Base-by-base conservation (phyloP, 768 basidiomycete genomes). In the Pisolithus marmoratus region DNA sequence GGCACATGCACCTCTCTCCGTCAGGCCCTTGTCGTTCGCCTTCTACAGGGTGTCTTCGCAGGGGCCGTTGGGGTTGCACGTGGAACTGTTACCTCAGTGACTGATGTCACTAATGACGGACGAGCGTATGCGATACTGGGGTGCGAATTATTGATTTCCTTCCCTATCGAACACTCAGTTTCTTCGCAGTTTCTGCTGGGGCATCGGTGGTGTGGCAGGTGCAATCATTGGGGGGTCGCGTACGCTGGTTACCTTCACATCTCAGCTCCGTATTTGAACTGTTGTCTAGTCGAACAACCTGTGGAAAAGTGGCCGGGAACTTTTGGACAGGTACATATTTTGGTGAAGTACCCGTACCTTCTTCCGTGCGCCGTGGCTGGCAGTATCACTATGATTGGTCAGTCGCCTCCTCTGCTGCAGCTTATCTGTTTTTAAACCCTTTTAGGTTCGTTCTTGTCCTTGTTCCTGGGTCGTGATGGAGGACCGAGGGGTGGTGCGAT, bases 51-150 rank as follows among this genome's bases (percentile, higher is more conserved):
- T 27, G 77, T 94, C 26, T 96, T 95, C 62, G 89, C 87, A 3
- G 94, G 95, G 4, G 90, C 94, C 20, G 87, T 98, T 17, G 95
- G 95, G 20, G 95, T 97, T 24, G 94, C 93, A 41, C 82, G 95
- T 62, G 90, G 93, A 12, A 87, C 84, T 19, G 85, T 98, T 47
- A 72, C 89, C 12, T 84, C 85, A 57, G 79, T 99, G 52, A 94
- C 96, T 0, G 94, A 98, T 67, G 72, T 83, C 26, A 87, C 84
- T 48, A 99, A 99, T 68, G 94, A 97, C 69, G 89, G 89, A 23
- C 79, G 92, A 58, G 96, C 95, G 22, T 98, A 97, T 67, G 91
- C 94, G 43, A 89, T 94, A 52, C 74, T 97, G 44, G 94, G 94
- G 82, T 87, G 58, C 42, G 9, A 23, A 37, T 31, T 52, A 46